Conservation (phyloP, 192 early-diverging fungal genomes). For the Coemansia aciculifera region DNA sequence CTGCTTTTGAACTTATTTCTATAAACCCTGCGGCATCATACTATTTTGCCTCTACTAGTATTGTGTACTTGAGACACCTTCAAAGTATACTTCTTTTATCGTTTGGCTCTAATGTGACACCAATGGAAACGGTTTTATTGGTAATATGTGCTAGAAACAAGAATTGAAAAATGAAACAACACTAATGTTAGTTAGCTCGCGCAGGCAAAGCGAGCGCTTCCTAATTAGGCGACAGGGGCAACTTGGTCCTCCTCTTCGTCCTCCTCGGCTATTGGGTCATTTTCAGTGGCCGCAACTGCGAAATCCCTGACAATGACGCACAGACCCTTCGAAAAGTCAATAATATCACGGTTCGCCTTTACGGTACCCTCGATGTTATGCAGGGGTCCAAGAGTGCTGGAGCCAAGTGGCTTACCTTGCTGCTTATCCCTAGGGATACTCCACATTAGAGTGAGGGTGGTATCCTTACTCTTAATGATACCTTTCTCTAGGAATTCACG, state of each 20-base stretch:
- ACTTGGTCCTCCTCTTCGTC: neutral
- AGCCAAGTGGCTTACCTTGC: neutral
- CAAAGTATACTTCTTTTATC: neutral
- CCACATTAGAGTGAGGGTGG: conserved; percentile 4
- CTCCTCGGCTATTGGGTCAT: neutral
- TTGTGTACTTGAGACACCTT: neutral
- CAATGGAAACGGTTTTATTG: neutral
- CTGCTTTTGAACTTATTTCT: neutral
- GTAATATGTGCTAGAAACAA: neutral
- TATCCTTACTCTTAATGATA: conserved; percentile 5
- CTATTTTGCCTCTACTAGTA: neutral
- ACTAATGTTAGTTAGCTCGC: neutral
- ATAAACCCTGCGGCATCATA: neutral
- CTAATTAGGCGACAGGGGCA: neutral
- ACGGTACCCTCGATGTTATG: conserved; percentile 3
- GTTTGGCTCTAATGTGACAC: neutral
- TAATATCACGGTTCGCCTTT: neutral
- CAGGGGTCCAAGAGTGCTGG: neutral
- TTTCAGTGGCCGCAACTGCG: neutral
- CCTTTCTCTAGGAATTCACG: neutral
- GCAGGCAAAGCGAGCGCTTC: neutral
- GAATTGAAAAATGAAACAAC: neutral
- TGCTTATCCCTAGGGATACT: neutral
- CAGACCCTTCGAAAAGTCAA: neutral
- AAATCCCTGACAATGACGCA: neutral